These are phyloP conservation scores for Phytophthora palmivora DNA, from an alignment of 352 stramenopile species.

Conservation along the genomic window DNA sequence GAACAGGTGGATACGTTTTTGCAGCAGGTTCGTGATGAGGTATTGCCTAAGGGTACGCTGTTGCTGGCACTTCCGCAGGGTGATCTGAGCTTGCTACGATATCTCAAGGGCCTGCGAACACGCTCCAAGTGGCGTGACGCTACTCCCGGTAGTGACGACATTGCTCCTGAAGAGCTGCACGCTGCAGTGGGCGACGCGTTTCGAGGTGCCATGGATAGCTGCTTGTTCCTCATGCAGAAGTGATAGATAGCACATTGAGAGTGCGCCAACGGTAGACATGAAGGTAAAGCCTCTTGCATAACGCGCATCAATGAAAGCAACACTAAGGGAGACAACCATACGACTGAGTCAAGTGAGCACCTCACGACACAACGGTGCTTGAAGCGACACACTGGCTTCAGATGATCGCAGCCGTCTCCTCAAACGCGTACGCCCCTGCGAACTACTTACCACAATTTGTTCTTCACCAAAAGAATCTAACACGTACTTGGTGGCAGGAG, in stretches of 20 bases:
- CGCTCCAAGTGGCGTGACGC: conserved; percentile 81
- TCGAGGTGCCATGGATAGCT: conserved; percentile 73
- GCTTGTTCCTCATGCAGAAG: conserved; percentile 79
- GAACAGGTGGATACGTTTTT: conserved; percentile 59
- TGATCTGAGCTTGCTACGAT: conserved; percentile 71
- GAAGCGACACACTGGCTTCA: no score
- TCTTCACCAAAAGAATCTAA: no score
- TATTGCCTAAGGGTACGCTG: conserved; percentile 59
- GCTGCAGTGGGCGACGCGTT: conserved; percentile 74
- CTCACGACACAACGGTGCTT: no score
- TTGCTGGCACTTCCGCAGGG: conserved; percentile 76
- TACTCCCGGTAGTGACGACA: conserved; percentile 27
- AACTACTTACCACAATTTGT: no score
- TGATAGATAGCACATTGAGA: conserved; percentile 9
- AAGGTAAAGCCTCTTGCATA: conserved; percentile 9
- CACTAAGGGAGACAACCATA: no score
- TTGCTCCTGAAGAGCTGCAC: conserved; percentile 59
- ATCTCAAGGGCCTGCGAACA: conserved; percentile 78
- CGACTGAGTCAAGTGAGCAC: no score
- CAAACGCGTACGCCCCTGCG: no score
- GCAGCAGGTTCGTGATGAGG: conserved; percentile 46
- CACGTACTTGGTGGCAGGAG: no score
- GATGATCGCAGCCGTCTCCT: no score
- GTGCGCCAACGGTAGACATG: conserved; percentile 8
- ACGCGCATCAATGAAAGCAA: conserved; percentile 12